These are phyloP conservation scores for Cercospora zeina DNA, from an alignment of 2,329 filamentous ascomycete species.

Conservation along the genomic window DNA sequence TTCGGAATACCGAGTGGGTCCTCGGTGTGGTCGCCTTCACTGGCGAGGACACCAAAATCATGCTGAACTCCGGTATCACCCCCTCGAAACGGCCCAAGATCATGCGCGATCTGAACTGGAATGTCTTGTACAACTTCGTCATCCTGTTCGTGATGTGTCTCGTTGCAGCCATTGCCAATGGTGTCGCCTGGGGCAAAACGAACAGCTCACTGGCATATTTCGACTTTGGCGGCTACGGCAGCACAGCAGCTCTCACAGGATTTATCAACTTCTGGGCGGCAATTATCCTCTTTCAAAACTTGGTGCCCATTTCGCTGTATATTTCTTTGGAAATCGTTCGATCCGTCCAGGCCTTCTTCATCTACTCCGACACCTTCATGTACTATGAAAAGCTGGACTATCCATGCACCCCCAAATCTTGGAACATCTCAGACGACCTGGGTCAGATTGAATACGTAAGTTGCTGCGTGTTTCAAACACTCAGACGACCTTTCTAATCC, in stretches of 20 bases:
- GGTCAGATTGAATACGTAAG: conserved; percentile 86
- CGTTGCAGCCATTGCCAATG: conserved; percentile 79
- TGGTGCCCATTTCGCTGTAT: conserved; percentile 97
- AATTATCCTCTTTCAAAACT: conserved; percentile 94
- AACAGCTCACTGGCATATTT: conserved; percentile 78
- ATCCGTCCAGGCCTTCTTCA: conserved; percentile 91
- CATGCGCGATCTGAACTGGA: conserved; percentile 91
- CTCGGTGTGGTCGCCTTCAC: conserved; percentile 92
- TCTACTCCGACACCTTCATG: conserved; percentile 94
- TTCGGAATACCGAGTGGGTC: conserved; percentile 95
- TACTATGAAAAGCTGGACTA: conserved; percentile 95
- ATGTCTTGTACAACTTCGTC: conserved; percentile 94
- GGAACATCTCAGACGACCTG: conserved; percentile 98
- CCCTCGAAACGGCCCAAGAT: conserved; percentile 91
- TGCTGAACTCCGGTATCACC: conserved; percentile 96
- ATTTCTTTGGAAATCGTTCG: conserved; percentile 96
- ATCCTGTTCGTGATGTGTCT: conserved; percentile 89
- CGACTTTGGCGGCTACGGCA: conserved; percentile 73
- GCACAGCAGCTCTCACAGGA: conserved; percentile 72
- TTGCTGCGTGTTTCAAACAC: too few species aligned
- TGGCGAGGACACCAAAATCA: conserved; percentile 95
- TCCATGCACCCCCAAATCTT: conserved; percentile 93
- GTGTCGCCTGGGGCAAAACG: conserved; percentile 72
- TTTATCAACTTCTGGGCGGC: conserved; percentile 97
- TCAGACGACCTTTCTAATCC: too few species aligned